phyloP scores from a whole-genome alignment of 345 rosid species.

The Sisymbrium altissimum region DNA sequence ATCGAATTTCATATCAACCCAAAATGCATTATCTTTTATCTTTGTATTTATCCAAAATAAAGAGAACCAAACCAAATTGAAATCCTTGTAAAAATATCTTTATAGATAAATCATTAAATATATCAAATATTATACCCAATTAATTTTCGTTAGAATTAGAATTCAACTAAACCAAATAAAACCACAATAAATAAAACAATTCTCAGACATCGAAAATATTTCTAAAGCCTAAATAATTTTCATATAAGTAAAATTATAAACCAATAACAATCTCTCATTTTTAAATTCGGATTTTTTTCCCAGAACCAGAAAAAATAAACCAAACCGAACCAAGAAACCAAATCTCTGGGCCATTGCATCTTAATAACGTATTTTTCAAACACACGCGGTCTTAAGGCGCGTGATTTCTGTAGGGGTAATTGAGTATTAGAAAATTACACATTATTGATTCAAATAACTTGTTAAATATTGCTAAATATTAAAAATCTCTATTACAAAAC shows the following conservation, averaged over 20 bases:
- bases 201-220: not conserved
- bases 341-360: not conserved
- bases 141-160: not conserved
- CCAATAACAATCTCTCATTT: not conserved
- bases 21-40: not conserved
- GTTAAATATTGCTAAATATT: not conserved
- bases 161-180: not conserved
- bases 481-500: not conserved
- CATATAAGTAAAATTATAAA: not conserved
- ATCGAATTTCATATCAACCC: not conserved
- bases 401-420: not conserved
- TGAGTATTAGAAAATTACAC: conserved; percentile 1
- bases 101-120: not conserved
- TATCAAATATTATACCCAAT: not conserved
- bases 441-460: not conserved
- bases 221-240: not conserved
- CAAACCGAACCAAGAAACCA: not conserved
- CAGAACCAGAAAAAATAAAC: not conserved
- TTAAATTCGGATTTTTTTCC: not conserved
- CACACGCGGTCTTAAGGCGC: conserved; percentile 17
- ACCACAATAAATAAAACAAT: not conserved
- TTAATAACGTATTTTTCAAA: not conserved
- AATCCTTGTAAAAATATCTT: not conserved
- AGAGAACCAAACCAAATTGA: not conserved
- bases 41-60: not conserved